phyloP scores from a whole-genome alignment of 768 basidiomycete genomes.

The Boletus coccyginus region DNA sequence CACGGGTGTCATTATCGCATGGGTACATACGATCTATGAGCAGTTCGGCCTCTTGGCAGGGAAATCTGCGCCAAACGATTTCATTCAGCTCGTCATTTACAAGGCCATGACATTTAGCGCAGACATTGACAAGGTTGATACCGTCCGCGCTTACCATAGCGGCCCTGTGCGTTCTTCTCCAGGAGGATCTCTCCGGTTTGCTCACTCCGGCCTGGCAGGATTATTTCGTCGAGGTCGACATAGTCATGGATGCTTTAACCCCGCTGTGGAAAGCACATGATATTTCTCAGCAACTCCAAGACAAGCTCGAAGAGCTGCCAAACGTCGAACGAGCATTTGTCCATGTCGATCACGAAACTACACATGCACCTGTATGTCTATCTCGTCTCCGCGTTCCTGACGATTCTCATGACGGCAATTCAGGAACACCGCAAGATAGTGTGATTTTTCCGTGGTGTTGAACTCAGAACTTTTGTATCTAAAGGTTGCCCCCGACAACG shows the following conservation, averaged over 20 bases:
- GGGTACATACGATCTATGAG: conserved; percentile 70
- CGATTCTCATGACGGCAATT: neutral
- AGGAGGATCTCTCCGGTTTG: neutral
- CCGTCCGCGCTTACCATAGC: conserved; percentile 91
- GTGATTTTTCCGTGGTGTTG: neutral
- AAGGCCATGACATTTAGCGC: conserved; percentile 85
- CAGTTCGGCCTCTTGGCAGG: conserved; percentile 90
- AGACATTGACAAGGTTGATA: conserved; percentile 85
- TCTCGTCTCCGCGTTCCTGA: neutral
- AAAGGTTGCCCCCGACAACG: neutral
- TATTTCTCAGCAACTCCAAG: conserved; percentile 78
- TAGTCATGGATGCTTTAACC: conserved; percentile 88
- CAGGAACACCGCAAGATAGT: conserved; percentile 46
- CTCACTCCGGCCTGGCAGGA: conserved; percentile 42
- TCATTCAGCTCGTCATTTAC: conserved; percentile 88
- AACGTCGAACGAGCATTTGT: conserved; percentile 93
- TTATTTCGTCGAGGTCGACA: conserved; percentile 93
- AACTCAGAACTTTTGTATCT: neutral
- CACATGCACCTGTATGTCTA: conserved; percentile 60
- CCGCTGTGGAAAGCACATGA: conserved; percentile 90
- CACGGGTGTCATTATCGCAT: conserved; percentile 73
- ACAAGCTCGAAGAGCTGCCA: conserved; percentile 85
- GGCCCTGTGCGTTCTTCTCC: conserved; percentile 52
- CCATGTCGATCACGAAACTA: conserved; percentile 92
- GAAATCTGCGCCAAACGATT: conserved; percentile 88